These are phyloP conservation scores for Arthromyces matolae DNA, from an alignment of 768 basidiomycete species.

Conservation along the genomic window DNA sequence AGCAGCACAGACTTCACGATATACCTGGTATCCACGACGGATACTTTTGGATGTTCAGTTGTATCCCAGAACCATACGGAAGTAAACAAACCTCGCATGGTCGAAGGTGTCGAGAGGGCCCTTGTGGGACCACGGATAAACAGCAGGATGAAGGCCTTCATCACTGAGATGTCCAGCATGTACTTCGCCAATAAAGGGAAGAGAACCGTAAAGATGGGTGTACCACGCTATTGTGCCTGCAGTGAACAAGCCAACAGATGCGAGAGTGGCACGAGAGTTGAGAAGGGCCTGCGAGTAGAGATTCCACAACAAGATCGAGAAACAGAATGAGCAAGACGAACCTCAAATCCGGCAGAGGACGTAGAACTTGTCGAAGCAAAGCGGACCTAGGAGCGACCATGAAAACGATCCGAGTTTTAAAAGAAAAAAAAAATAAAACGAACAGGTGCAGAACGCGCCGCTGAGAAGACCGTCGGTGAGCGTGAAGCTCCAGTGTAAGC, in stretches of 20 bases:
- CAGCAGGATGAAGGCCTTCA: conserved; percentile 86
- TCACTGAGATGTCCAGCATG: conserved; percentile 92
- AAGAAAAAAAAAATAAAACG: conserved; percentile 19
- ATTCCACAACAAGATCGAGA: neutral
- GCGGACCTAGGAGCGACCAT: conserved; percentile 48
- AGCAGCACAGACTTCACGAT: conserved; percentile 98
- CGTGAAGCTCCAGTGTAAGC: conserved; percentile 44
- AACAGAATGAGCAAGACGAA: conserved; percentile 29
- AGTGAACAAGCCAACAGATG: conserved; percentile 71
- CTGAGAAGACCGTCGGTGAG: conserved; percentile 36
- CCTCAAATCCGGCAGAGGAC: conserved; percentile 57
- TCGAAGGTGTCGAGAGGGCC: conserved; percentile 90
- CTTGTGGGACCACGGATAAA: conserved; percentile 89
- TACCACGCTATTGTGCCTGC: conserved; percentile 96
- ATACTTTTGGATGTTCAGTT: conserved; percentile 51
- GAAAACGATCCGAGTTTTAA: conserved; percentile 14
- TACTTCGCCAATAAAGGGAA: conserved; percentile 88
- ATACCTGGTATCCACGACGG: conserved; percentile 93
- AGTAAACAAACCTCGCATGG: conserved; percentile 78
- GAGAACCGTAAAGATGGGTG: conserved; percentile 85
- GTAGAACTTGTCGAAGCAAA: conserved; percentile 67
- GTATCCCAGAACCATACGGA: conserved; percentile 11
- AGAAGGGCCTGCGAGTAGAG: conserved; percentile 48
- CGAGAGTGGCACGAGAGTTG: conserved; percentile 69
- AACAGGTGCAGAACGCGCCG: conserved; percentile 50